Evolutionary conservation across 257 asterid species (phyloP).

Genomic region (Scutellaria baicalensis): DNA sequence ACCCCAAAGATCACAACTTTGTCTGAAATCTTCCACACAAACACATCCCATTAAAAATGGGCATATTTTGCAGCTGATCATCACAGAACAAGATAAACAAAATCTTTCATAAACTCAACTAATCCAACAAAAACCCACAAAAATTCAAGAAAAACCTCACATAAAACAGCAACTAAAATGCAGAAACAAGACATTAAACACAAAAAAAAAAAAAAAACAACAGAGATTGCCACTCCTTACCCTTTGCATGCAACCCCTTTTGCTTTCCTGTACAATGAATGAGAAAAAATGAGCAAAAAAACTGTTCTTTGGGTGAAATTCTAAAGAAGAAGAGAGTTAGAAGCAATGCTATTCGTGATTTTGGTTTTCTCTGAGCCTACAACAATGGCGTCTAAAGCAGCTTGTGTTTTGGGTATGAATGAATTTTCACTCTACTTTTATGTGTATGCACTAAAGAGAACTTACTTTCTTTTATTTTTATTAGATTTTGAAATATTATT

Average conservation of each 20-base stretch:
- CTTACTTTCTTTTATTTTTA: neutral
- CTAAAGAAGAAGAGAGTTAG: neutral
- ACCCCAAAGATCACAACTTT: neutral
- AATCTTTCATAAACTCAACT: neutral
- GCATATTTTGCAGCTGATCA: neutral
- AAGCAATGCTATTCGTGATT: neutral
- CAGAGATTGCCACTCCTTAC: constrained; percentile 4
- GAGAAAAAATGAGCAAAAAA: neutral
- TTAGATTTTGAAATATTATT: neutral
- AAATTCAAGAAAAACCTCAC: neutral
- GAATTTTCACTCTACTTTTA: neutral
- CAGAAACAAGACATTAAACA: neutral
- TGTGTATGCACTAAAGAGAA: neutral
- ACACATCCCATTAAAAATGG: neutral
- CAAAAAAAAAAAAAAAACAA: neutral
- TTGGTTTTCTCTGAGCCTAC: neutral
- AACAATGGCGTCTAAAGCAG: neutral
- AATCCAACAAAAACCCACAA: neutral
- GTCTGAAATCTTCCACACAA: neutral
- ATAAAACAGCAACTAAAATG: neutral
- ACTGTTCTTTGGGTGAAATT: neutral
- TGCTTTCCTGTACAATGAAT: neutral
- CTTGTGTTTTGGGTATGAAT: neutral
- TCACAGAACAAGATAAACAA: neutral
- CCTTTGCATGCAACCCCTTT: constrained; percentile 6